Evolutionary conservation across 31 red algal genomes (phyloP).

Genomic region (Odonthalia washingtoniensis): DNA sequence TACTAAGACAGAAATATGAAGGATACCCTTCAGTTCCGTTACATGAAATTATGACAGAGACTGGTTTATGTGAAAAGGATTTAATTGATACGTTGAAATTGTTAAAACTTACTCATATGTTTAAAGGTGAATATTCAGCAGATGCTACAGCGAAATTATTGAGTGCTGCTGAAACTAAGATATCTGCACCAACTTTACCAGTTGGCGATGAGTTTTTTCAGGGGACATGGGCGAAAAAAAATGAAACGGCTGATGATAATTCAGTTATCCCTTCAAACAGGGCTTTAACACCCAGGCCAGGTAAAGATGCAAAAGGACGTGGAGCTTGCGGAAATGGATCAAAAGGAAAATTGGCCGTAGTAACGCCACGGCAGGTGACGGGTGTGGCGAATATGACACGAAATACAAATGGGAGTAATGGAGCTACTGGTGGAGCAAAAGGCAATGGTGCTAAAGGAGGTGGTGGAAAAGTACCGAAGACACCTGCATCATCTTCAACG

Average conservation of each 20-base stretch:
- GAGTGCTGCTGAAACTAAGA: constrained; percentile 29
- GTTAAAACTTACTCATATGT: constrained; percentile 52
- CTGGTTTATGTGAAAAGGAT: constrained; percentile 64
- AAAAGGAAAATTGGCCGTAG: too few relatives aligned
- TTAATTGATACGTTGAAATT: constrained; percentile 62
- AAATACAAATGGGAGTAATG: too few relatives aligned
- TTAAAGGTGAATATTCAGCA: constrained; percentile 73
- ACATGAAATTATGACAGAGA: constrained; percentile 63
- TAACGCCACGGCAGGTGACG: too few relatives aligned
- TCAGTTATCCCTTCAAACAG: too few relatives aligned
- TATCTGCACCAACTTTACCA: constrained; percentile 29
- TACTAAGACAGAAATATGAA: constrained; percentile 26
- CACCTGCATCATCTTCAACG: too few relatives aligned
- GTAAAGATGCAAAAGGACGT: too few relatives aligned
- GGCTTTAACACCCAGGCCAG: too few relatives aligned
- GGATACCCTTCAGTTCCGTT: constrained; percentile 6
- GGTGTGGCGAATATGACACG: too few relatives aligned
- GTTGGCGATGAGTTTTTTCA: constrained; percentile 13
- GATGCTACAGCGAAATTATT: constrained; percentile 49
- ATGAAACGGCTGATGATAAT: neutral
- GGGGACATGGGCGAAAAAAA: neutral
- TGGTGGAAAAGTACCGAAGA: too few relatives aligned
- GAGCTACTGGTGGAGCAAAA: too few relatives aligned
- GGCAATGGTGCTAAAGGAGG: too few relatives aligned
- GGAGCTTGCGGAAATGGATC: too few relatives aligned